Base-by-base conservation (phyloP, 179 eudicot species). In the Gypsophila paniculata region DNA sequence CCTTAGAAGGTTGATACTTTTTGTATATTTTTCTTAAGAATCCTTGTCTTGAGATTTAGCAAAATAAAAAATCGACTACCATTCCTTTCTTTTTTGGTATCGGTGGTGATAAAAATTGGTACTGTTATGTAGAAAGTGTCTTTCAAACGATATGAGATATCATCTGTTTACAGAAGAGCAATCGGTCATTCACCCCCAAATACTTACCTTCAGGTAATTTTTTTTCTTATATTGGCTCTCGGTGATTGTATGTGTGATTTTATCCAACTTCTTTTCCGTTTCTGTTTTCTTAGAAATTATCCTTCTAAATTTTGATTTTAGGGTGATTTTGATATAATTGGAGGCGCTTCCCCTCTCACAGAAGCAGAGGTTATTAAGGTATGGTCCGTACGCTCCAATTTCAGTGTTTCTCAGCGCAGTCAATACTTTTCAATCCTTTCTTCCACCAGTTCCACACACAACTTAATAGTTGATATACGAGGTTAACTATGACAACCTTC, bases 241-340 rank as follows among this genome's bases (percentile, higher is more conserved):
- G 49, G 17, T 69, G 10, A 10, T 32, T 65, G 46, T 55, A 25
- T 17, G 22, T 25, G 32, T 39, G 29, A 9, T 46, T 73, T 14
- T 55, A 22, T 32, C 36, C 9, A 52, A 73, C 55, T 44, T 25
- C 60, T 3, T 21, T 48, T 21, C 11, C 10, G 22, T 61, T 32
- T 25, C 65, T 69, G 44, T 52, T 15, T 54, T 42, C 8, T 72
- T 25, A 23, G 17, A 81, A 38, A 46, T 61, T 19, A 42, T 36
- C 29, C n/a, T 72, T 62, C 6, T 4, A 15, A 44, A 18, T 61
- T 12, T 29, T 75, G 36, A 8, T 53, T 64, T 69, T 52, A 93
- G 96, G 99, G 92, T 71, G 99, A 94, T 81, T 91, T 94, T 75
- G 99, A 94, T 78, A 84, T 94, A 74, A 78, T 94, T 82, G 99